Conservation (phyloP, 768 basidiomycete species). For the Hericium erinaceus region DNA sequence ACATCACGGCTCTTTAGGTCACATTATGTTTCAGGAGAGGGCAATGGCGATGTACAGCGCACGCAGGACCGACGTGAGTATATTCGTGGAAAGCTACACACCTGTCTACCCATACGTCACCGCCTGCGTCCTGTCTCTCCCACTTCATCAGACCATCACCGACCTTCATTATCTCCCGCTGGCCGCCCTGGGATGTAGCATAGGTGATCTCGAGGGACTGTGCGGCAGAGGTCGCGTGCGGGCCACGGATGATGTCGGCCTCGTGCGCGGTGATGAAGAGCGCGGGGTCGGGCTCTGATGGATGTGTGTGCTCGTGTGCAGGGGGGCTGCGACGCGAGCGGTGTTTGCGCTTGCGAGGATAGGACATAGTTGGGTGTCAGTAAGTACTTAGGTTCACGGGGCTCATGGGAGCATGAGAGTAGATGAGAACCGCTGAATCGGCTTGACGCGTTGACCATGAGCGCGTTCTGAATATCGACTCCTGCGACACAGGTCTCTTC, state of each 20-base stretch:
- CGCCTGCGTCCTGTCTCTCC: constrained; percentile 1
- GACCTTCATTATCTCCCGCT: constrained; percentile 10
- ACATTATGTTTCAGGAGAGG: no score
- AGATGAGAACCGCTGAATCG: no score
- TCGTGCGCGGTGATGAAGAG: constrained; percentile 61
- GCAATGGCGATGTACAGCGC: background rate
- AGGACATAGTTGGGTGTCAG: background rate
- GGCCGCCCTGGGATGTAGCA: constrained; percentile 4
- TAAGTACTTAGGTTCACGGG: no score
- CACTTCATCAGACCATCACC: constrained; percentile 27
- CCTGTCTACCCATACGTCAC: constrained; percentile 71
- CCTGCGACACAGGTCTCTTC: no score
- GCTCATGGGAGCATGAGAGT: no score
- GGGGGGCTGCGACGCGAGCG: background rate
- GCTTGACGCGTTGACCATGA: no score
- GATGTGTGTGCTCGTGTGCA: background rate
- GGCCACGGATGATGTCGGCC: constrained; percentile 56
- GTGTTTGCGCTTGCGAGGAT: constrained; percentile 15
- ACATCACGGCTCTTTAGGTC: no score
- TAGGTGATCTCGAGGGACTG: constrained; percentile 23
- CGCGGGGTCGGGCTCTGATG: constrained; percentile 9
- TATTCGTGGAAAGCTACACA: constrained; percentile 32
- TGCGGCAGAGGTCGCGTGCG: constrained; percentile 31
- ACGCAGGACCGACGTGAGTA: background rate
- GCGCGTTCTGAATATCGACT: no score